phyloP scores from a whole-genome alignment of 768 basidiomycete species.

The Pluteus cervinus region DNA sequence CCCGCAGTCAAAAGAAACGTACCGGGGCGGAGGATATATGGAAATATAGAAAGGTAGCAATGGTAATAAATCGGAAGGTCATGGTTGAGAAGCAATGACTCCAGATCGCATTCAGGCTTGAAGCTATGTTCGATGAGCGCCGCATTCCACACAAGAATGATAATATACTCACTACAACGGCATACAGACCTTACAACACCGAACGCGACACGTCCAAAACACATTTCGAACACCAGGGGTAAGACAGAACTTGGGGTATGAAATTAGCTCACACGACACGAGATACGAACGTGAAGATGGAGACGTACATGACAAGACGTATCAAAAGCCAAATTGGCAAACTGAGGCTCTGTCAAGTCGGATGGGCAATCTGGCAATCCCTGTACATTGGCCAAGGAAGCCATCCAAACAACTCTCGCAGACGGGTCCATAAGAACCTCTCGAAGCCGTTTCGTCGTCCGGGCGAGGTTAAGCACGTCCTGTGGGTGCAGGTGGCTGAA shows the following conservation, averaged over 20 bases:
- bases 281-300: constrained; percentile 3
- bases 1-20: constrained; percentile 9
- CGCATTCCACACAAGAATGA: not conserved
- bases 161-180: constrained; percentile 23
- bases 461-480: constrained; percentile 41
- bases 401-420: constrained; percentile 31
- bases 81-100: constrained; percentile 16
- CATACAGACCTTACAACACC: constrained; percentile 30
- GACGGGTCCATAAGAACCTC: constrained; percentile 29
- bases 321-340: constrained; percentile 39
- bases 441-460: constrained; percentile 35
- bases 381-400: constrained; percentile 22
- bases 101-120: constrained; percentile 20
- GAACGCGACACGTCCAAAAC: constrained; percentile 30
- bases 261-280: not conserved
- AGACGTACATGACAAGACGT: constrained; percentile 36
- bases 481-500: constrained; percentile 34
- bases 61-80: constrained; percentile 18
- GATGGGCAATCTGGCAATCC: constrained; percentile 35
- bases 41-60: constrained; percentile 24
- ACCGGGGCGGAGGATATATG: constrained; percentile 18
- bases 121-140: constrained; percentile 16
- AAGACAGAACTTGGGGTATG: constrained; percentile 32
- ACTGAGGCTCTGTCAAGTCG: constrained; percentile 40
- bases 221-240: constrained; percentile 22